phyloP scores from a whole-genome alignment of 2,329 filamentous ascomycete species.

The Aurifilum marmelostoma region DNA sequence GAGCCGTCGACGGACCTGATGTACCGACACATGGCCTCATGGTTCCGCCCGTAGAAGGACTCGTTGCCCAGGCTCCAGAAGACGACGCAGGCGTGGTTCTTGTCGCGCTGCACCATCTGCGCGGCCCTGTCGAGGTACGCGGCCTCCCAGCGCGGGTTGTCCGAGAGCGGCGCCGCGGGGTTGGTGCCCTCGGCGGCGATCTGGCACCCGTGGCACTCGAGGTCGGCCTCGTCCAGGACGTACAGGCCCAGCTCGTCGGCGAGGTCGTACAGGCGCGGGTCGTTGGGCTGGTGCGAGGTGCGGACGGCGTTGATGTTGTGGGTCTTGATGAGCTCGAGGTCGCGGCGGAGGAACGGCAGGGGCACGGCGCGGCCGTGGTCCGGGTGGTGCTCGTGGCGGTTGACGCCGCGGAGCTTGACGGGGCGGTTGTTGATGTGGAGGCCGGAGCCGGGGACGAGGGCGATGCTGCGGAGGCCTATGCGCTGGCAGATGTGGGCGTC shows the following conservation, averaged over 20 bases:
- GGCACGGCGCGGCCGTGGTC: conserved; percentile 56
- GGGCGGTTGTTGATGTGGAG: conserved; percentile 58
- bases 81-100: conserved; percentile 66
- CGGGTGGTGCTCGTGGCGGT: conserved; percentile 64
- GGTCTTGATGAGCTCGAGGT: conserved; percentile 61
- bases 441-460: conserved; percentile 55
- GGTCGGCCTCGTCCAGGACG: conserved; percentile 51
- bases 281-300: conserved; percentile 60
- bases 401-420: conserved; percentile 59
- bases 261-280: conserved; percentile 53
- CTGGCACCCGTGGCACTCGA: conserved; percentile 46
- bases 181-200: conserved; percentile 50
- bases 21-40: conserved; percentile 64
- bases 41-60: conserved; percentile 67
- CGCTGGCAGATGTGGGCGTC: conserved; percentile 46
- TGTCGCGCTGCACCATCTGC: conserved; percentile 65
- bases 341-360: conserved; percentile 54
- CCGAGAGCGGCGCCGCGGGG: conserved; percentile 53
- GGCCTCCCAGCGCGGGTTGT: conserved; percentile 60
- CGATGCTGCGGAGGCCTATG: conserved; percentile 62
- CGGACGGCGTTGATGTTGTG: conserved; percentile 66
- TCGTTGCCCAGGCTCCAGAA: conserved; percentile 72
- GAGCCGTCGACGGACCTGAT: conserved; percentile 59
- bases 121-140: conserved; percentile 68
- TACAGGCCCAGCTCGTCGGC: conserved; percentile 59